Base-by-base conservation (phyloP, 2,329 filamentous ascomycete species). In the Cryphonectria parasitica region DNA sequence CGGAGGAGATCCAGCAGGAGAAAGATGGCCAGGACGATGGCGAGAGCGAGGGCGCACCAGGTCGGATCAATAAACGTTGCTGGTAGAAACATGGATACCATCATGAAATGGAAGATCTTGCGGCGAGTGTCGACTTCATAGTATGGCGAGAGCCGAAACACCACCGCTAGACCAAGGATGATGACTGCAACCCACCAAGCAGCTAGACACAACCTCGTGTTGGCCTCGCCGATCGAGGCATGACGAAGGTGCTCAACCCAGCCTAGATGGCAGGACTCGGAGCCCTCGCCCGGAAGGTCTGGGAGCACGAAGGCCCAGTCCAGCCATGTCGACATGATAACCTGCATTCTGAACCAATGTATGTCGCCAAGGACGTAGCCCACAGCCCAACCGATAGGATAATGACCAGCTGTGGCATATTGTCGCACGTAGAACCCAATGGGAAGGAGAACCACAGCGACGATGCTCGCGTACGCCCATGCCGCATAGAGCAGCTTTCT, bases 21-120 rank as follows among this genome's bases (percentile, higher is more conserved):
- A 78, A 99, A 99, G 67, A 97, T 85, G 4, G 92, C 90, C 49
- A 99, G 87, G 36, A 94, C 89, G 43, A 98, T 83, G 0, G 87
- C 86, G n/a, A 98, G 85, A 0, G 94, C 93, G 17, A 99, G 84
- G 1, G 92, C 89, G 65, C 91, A 90, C 79, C 93, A 98, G 56
- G 91, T 86, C 0, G 96, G 95, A 79, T 99, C 96, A 73, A 98
- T 83, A 78, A 90, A 98, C 2, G 91, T 92, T 1, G 93, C 90
- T 0, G 96, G 95, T 1, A 98, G 86, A 69, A 99, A 91, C 93
- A 99, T 98, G 69, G 90, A 90, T 10, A 98, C 95, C 92, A 98
- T 98, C 87, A 95, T 97, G 75, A 97, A 97, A 80, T 99, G 96
- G 79, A 99, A 99, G 34, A 98, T 93, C 80, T 99, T 99, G 66